Evolutionary conservation across 164 flowering plant species (phyloP).

Genomic region (Liquidambar formosana): DNA sequence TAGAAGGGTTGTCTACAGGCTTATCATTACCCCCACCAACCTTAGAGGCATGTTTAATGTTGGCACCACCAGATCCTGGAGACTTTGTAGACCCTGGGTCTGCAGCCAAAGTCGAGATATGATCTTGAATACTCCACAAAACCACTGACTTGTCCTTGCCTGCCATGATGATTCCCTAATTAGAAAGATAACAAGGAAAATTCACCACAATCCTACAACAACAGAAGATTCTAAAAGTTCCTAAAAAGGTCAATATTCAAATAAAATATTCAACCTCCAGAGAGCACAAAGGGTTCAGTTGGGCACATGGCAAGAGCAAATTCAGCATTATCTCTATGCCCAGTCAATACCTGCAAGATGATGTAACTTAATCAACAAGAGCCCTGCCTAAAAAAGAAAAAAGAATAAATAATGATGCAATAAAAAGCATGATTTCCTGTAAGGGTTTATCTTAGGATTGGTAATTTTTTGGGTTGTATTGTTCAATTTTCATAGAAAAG

Average conservation of each 20-base stretch:
- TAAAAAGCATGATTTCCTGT: neutral
- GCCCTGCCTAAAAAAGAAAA: neutral
- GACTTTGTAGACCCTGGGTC: constrained; percentile 40
- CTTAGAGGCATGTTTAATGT: constrained; percentile 44
- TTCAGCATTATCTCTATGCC: constrained; percentile 94
- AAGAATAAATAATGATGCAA: neutral
- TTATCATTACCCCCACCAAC: constrained; percentile 43
- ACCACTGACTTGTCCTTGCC: constrained; percentile 95
- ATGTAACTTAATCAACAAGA: no score
- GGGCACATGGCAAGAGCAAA: constrained; percentile 98
- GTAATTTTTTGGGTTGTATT: no score
- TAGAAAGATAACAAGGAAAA: neutral
- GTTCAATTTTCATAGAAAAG: no score
- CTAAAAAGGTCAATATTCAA: neutral
- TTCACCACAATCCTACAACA: neutral
- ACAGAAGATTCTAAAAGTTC: neutral
- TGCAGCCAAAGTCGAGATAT: constrained; percentile 62
- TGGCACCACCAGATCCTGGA: constrained; percentile 36
- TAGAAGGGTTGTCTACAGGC: constrained; percentile 46
- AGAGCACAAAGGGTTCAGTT: constrained; percentile 85
- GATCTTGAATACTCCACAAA: constrained; percentile 95
- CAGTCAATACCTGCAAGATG: constrained; percentile 77
- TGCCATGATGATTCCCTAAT: constrained; percentile 21
- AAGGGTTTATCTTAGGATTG: no score
- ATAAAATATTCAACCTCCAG: constrained; percentile 67